Conservation (phyloP, 352 stramenopile species). For the Pythium volutum region DNA sequence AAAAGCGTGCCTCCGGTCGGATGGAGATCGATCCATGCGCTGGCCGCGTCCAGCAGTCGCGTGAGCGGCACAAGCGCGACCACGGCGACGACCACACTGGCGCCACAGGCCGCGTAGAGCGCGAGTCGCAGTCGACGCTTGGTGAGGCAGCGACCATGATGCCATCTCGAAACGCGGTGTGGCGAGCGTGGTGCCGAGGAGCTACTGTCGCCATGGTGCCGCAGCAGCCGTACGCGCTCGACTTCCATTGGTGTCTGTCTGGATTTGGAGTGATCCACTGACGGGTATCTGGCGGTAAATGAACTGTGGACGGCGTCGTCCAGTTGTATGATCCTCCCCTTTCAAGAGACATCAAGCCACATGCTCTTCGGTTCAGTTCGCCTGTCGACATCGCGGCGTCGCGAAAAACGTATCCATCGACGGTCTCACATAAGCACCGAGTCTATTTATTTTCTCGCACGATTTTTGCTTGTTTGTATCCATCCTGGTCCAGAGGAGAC, state of each 20-base stretch:
- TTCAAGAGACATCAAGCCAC: no score
- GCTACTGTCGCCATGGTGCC: not conserved
- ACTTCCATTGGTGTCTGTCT: conserved; percentile 2
- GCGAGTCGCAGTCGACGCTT: conserved; percentile 30
- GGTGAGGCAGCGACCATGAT: not conserved
- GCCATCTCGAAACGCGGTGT: conserved; percentile 11
- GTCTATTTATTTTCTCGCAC: no score
- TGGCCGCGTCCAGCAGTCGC: conserved; percentile 27
- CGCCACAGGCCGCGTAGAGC: conserved; percentile 11
- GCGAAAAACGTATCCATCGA: no score
- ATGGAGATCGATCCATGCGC: conserved; percentile 50
- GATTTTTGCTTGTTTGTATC: no score
- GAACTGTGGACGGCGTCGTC: not conserved
- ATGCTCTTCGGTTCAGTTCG: no score
- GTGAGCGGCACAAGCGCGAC: conserved; percentile 44
- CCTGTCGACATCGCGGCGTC: no score
- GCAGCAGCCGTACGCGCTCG: conserved; percentile 20
- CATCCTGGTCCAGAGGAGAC: no score
- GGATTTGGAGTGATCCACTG: not conserved
- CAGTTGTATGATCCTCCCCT: not conserved
- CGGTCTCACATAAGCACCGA: no score
- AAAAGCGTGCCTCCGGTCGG: conserved; percentile 40
- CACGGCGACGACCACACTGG: conserved; percentile 22
- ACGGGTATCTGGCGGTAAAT: not conserved
- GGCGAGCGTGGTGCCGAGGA: conserved; percentile 11